phyloP scores from a whole-genome alignment of 208 protist genomes.

The Crithidia mellificae region DNA sequence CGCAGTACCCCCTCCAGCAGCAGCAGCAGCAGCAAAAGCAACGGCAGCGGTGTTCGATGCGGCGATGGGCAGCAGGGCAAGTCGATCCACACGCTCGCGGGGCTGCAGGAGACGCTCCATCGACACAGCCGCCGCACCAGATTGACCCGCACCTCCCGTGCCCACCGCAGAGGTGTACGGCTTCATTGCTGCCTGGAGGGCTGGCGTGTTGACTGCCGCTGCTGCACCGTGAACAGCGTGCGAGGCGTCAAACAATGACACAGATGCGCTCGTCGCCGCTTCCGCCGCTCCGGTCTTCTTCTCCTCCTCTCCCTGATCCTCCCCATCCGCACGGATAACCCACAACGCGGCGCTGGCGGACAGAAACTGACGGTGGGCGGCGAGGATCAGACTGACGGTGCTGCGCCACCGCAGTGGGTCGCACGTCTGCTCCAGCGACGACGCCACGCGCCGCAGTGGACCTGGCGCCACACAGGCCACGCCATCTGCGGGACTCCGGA shows the following conservation, averaged over 20 bases:
- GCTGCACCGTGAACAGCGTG: too few species aligned
- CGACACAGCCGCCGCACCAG: neutral
- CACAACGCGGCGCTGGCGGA: conserved; percentile 22
- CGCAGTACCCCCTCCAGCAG: neutral
- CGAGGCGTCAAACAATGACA: too few species aligned
- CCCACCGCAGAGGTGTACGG: neutral
- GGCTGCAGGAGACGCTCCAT: conserved; percentile 21
- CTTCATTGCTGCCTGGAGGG: conserved; percentile 2
- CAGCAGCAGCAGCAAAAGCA: neutral
- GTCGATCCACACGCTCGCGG: conserved; percentile 12
- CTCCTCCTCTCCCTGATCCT: neutral
- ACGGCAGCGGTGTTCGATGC: neutral
- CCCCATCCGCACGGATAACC: neutral
- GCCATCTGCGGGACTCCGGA: neutral
- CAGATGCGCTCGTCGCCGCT: too few species aligned
- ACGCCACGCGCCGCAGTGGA: conserved; percentile 6
- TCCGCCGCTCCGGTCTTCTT: neutral
- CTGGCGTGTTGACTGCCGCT: too few species aligned
- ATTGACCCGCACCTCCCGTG: too few species aligned
- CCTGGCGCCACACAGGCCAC: conserved; percentile 2
- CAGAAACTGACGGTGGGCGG: conserved; percentile 18
- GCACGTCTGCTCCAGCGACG: conserved; percentile 14
- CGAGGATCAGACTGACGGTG: conserved; percentile 8
- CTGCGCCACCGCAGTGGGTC: conserved; percentile 31
- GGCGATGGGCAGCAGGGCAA: conserved; percentile 24